Percentiles rank a stretch among this genome's conserved stretches.
These are phyloP conservation scores for Pisolithus albus DNA, from an alignment of 768 basidiomycete species.

Conservation along the genomic window DNA sequence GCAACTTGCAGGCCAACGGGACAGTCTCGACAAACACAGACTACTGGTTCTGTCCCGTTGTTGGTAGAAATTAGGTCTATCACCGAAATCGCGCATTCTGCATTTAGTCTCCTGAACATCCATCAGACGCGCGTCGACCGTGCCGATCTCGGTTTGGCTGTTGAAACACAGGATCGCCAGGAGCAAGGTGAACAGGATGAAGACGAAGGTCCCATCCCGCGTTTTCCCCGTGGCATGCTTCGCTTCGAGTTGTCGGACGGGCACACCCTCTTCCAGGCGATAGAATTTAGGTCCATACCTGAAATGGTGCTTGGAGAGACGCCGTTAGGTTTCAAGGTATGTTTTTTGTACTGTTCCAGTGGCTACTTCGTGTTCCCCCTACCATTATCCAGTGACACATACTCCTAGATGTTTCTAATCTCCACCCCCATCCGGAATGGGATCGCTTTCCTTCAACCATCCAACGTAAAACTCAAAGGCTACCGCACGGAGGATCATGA, in stretches of 20 bases:
- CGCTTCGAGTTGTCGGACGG: slow-evolving; percentile 76
- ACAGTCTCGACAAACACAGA: slow-evolving; percentile 9
- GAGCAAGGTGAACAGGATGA: slow-evolving; percentile 48
- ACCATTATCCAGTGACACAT: not conserved
- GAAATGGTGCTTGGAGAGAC: slow-evolving; percentile 69
- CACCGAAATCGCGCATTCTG: slow-evolving; percentile 82
- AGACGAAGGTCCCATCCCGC: slow-evolving; percentile 71
- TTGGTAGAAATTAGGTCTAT: slow-evolving; percentile 72
- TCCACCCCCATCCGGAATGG: slow-evolving; percentile 63
- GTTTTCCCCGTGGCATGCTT: slow-evolving; percentile 77
- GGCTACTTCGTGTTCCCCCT: slow-evolving; percentile 1
- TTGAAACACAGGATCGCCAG: slow-evolving; percentile 34
- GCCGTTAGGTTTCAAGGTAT: slow-evolving; percentile 76
- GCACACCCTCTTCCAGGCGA: slow-evolving; percentile 54
- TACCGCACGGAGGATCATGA: slow-evolving; percentile 63
- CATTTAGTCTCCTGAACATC: slow-evolving; percentile 69
- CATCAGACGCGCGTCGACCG: slow-evolving; percentile 57
- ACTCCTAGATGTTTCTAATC: slow-evolving; percentile 56
- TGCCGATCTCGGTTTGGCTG: slow-evolving; percentile 38
- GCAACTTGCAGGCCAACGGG: not conserved
- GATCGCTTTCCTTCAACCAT: slow-evolving; percentile 71
- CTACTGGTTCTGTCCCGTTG: slow-evolving; percentile 39
- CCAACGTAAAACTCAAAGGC: slow-evolving; percentile 53
- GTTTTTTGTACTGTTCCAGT: not conserved
- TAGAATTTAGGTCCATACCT: slow-evolving; percentile 68